These are phyloP conservation scores for Byssothecium circinans DNA, from an alignment of 2,329 filamentous ascomycete species.

Conservation along the genomic window DNA sequence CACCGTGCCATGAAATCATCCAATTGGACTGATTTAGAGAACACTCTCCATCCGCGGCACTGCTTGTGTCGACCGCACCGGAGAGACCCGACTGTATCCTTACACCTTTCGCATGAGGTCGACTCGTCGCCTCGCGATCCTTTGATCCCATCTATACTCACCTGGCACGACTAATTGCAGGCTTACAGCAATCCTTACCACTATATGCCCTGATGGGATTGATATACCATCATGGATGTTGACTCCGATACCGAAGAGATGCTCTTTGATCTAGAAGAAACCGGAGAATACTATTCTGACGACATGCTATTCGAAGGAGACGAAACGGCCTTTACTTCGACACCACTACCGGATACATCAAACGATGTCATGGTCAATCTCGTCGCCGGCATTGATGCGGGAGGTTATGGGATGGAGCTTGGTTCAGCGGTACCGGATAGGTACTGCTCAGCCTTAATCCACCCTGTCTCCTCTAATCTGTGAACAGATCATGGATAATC, in stretches of 20 bases:
- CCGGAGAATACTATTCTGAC: constrained; percentile 16
- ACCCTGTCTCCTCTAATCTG: constrained; percentile 6
- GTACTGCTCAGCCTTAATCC: neutral
- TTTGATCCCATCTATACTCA: constrained; percentile 2
- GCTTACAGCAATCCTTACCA: neutral
- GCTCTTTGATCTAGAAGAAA: constrained; percentile 27
- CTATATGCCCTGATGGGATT: too few species aligned
- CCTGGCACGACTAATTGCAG: neutral
- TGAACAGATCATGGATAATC: constrained; percentile 46
- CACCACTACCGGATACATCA: neutral
- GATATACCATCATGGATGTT: constrained; percentile 24
- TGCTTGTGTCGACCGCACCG: too few species aligned
- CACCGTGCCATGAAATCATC: neutral
- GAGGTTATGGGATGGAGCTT: neutral
- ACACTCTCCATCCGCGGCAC: neutral
- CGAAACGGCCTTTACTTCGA: neutral
- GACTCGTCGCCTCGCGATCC: neutral
- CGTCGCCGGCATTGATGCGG: too few species aligned
- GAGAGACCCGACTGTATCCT: neutral
- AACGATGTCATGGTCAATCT: neutral
- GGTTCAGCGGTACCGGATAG: constrained; percentile 1
- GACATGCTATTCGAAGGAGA: constrained; percentile 24
- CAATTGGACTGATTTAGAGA: neutral
- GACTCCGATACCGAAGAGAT: constrained; percentile 30
- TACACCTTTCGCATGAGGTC: neutral